A percentile compares a stretch with the other conserved stretches of the same genome.
Evolutionary conservation across 495 filamentous ascomycete genomes (phyloP).

Genomic region (Hypoxylon lenormandii): DNA sequence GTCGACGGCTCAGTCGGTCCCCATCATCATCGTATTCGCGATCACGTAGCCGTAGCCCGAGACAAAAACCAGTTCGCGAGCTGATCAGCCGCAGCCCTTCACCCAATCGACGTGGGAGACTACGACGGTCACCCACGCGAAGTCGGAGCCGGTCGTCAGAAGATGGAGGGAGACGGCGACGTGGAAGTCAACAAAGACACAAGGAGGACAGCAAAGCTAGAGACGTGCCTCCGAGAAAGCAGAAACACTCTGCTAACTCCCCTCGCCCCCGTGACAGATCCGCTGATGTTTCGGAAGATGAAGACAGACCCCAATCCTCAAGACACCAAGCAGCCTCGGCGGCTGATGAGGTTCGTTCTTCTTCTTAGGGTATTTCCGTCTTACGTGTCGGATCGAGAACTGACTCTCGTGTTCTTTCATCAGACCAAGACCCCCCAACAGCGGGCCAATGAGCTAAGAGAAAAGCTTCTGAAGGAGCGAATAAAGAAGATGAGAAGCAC

Average conservation of each 20-base stretch:
- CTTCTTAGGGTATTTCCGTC: constrained; percentile 49
- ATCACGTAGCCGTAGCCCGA: constrained; percentile 54
- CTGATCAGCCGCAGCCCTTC: constrained; percentile 58
- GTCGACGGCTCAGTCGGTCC: constrained; percentile 55
- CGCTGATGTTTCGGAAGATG: constrained; percentile 74
- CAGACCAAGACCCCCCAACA: constrained; percentile 59
- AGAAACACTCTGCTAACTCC: constrained; percentile 53
- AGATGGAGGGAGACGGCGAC: constrained; percentile 48
- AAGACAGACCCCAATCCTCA: constrained; percentile 62
- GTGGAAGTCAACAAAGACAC: constrained; percentile 35
- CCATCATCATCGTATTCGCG: constrained; percentile 61
- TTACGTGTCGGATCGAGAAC: constrained; percentile 36
- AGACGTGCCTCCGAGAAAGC: constrained; percentile 57
- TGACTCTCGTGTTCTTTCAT: constrained; percentile 45
- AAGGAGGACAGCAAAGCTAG: constrained; percentile 41
- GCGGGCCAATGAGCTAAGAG: constrained; percentile 69
- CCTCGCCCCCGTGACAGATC: constrained; percentile 59
- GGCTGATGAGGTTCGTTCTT: constrained; percentile 58
- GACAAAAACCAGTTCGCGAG: constrained; percentile 57
- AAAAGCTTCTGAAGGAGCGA: constrained; percentile 75
- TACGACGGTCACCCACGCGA: constrained; percentile 57
- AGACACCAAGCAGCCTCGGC: constrained; percentile 47
- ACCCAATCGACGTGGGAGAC: constrained; percentile 53
- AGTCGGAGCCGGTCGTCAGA: constrained; percentile 56
- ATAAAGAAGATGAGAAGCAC: constrained; percentile 73